Conservation (phyloP, 441 rosid genomes). For the Aleurites moluccanus region DNA sequence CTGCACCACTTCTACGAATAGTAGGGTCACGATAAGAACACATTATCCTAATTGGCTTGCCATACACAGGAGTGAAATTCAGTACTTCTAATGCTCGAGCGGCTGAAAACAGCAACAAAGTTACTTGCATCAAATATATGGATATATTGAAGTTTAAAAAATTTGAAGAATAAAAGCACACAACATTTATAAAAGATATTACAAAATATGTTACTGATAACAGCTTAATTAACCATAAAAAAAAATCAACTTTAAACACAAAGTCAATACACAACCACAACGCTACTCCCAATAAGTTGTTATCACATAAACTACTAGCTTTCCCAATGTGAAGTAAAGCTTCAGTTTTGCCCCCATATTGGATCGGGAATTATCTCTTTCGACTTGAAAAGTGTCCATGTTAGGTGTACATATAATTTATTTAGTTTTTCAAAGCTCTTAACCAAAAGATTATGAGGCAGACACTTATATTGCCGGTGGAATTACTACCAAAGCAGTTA, state of each 20-base stretch:
- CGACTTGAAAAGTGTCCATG: background rate
- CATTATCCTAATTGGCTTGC: conserved; percentile 71
- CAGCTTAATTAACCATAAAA: background rate
- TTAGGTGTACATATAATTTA: background rate
- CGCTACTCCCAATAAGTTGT: too few relatives aligned
- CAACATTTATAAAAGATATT: background rate
- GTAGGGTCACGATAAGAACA: conserved; percentile 86
- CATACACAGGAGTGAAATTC: conserved; percentile 72
- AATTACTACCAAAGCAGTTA: background rate
- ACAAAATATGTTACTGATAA: background rate
- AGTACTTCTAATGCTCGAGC: conserved; percentile 72
- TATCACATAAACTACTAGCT: too few relatives aligned
- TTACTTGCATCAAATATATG: background rate
- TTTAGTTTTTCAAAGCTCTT: background rate
- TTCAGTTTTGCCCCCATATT: too few relatives aligned
- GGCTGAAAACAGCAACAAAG: conserved; percentile 20
- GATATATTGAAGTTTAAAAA: background rate
- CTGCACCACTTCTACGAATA: conserved; percentile 75
- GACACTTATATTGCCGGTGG: background rate
- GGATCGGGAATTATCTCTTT: too few relatives aligned
- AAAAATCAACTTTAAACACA: too few relatives aligned
- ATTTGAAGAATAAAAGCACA: too few relatives aligned
- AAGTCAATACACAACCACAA: too few relatives aligned
- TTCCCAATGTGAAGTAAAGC: too few relatives aligned
- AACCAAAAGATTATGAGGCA: background rate